Evolutionary conservation across 257 asterid species (phyloP), one percentile per base, ranked within the genome.

Genomic region (Solanum paucissectum): DNA sequence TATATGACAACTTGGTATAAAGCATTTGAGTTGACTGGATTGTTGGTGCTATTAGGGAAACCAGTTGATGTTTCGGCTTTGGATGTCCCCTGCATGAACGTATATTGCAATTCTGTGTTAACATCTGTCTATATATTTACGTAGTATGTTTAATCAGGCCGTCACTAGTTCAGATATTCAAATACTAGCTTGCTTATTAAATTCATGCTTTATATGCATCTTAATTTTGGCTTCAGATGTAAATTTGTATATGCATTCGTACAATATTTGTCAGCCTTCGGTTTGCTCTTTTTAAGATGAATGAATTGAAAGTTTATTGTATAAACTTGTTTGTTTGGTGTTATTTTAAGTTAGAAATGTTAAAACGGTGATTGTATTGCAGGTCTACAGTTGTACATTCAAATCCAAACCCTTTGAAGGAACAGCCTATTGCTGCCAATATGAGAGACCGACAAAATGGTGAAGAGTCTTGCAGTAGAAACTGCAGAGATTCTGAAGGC

Each of bases 381-480:
- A 96, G 98, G 62, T 93, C 97, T 23, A 94, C 98, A 33, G 85
- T 94, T 91, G 92, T 96, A 66, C 98, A 94, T 94, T 94, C 99
- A 27, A 92, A 87, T 89, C 62, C 92, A 40, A 86, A 90, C 83
- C 93, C 89, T 76, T 90, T 91, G 5, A 96, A 94, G 86, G 95
- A 93, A 85, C 96, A 91, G 85, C 76, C 90, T 29, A 29, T 87
- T 21, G 55, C 25, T 85, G 89, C 91, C 87, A 92, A 87, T 73
- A 23, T 83, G 21, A 93, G 89, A 86, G 95, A 94, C 77, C 86
- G 91, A 84, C 94, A 90, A 84, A 92, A 84, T 73, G 89, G 88
- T 66, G 98, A 93, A 75, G 96, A 94, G 89, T 87, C 91, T 12
- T 86, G 91, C 86, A 89, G 38, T 87, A 90, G 93, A 88, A 94